These are phyloP conservation scores for Hirsutella thompsonii DNA, from an alignment of 2,329 filamentous ascomycete genomes.

Conservation along the genomic window DNA sequence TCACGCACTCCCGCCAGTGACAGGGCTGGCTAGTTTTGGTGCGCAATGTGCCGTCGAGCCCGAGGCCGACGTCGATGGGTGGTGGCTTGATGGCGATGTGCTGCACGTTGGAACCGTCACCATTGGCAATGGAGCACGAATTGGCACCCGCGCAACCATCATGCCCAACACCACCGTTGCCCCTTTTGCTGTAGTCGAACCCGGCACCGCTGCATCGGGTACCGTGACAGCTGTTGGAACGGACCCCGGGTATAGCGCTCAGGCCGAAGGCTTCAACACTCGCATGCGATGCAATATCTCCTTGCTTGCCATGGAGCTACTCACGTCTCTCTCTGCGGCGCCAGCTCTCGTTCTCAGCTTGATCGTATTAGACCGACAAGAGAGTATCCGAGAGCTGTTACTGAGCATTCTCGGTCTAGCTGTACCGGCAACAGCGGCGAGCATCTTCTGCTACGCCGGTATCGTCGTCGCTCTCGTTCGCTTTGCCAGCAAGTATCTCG, in stretches of 20 bases:
- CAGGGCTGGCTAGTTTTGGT: constrained; percentile 9
- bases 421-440: background rate
- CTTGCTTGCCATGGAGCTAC: constrained; percentile 5
- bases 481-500: background rate
- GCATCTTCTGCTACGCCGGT: background rate
- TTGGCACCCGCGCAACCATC: constrained; percentile 8
- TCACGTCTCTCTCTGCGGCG: constrained; percentile 4
- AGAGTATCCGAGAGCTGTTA: background rate
- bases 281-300: constrained; percentile 5
- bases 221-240: background rate
- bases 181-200: constrained; percentile 6
- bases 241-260: background rate
- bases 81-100: constrained; percentile 11
- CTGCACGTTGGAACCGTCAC: constrained; percentile 8
- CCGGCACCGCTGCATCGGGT: constrained; percentile 4
- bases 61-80: constrained; percentile 9
- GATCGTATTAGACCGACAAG: constrained; percentile 4
- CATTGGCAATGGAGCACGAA: constrained; percentile 7
- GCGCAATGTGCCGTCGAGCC: constrained; percentile 8
- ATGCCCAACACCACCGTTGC: constrained; percentile 8
- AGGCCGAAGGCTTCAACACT: constrained; percentile 1
- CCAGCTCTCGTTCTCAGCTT: constrained; percentile 6
- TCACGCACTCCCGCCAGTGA: constrained; percentile 6
- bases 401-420: background rate
- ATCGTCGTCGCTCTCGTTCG: background rate